Evolutionary conservation across 192 early-diverging fungal genomes (phyloP).

Genomic region (Chytriomyces sp.): DNA sequence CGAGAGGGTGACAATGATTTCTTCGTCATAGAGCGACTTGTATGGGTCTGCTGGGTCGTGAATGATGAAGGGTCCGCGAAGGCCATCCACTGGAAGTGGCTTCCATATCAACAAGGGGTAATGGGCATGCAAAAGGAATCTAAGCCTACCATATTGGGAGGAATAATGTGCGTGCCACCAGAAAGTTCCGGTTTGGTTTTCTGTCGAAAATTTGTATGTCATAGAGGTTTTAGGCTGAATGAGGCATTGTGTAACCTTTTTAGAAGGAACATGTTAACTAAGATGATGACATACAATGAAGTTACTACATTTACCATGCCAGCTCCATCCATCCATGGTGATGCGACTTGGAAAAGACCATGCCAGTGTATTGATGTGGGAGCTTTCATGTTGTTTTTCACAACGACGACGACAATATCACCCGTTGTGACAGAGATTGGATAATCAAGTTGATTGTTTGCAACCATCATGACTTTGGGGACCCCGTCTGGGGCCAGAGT

Average conservation of each 20-base stretch:
- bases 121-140: no score
- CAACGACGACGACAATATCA: constrained; percentile 21
- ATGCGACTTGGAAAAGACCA: constrained; percentile 74
- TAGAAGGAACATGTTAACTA: no score
- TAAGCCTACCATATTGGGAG: neutral
- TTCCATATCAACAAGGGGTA: no score
- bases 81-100: neutral
- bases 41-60: constrained; percentile 55
- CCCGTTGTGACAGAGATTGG: constrained; percentile 6
- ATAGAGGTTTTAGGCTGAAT: no score
- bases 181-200: constrained; percentile 72
- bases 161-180: constrained; percentile 54
- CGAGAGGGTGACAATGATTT: constrained; percentile 52
- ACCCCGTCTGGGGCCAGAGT: constrained; percentile 10
- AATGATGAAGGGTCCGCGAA: constrained; percentile 49
- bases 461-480: constrained; percentile 17
- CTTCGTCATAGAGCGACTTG: constrained; percentile 54
- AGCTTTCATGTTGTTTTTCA: constrained; percentile 34
- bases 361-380: constrained; percentile 53
- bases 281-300: no score
- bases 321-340: constrained; percentile 72
- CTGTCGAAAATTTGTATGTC: constrained; percentile 65
- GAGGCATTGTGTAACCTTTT: no score
- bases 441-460: constrained; percentile 11
- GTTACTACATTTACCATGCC: constrained; percentile 21